Evolutionary conservation across 805 yeast species (phyloP).

Genomic region (Candida broadrunensis): DNA sequence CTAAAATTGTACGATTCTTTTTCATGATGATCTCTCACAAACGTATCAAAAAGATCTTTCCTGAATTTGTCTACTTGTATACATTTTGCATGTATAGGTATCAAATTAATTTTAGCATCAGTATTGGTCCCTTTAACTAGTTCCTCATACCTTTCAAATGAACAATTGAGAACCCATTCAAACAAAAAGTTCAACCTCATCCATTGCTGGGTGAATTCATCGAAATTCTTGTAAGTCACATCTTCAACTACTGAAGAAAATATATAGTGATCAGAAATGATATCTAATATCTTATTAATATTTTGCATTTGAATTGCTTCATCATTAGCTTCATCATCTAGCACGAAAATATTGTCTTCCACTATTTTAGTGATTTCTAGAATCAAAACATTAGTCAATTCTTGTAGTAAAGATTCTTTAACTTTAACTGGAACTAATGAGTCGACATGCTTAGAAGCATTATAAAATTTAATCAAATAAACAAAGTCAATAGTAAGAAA

Average conservation of each 20-base stretch:
- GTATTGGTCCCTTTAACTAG: slow-evolving; percentile 2
- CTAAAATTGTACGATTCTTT: slow-evolving; percentile 3
- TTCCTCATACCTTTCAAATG: slow-evolving; percentile 1
- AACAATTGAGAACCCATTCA: slow-evolving; percentile 18
- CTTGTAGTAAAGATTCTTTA: background rate
- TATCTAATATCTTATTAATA: background rate
- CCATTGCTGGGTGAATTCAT: slow-evolving; percentile 23
- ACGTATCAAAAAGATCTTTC: background rate
- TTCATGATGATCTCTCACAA: background rate
- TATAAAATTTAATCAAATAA: background rate
- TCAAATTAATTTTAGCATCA: background rate
- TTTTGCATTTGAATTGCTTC: background rate
- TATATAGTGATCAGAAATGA: background rate
- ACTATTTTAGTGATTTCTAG: background rate
- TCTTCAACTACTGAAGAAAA: slow-evolving; percentile 13
- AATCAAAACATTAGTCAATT: background rate
- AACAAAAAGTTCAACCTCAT: slow-evolving; percentile 17
- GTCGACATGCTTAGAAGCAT: background rate
- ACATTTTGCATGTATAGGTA: background rate
- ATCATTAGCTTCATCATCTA: slow-evolving; percentile 2
- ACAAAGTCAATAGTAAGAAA: background rate
- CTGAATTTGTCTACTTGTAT: slow-evolving; percentile 2
- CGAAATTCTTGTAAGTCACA: slow-evolving; percentile 14
- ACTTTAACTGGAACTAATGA: background rate
- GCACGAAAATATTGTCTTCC: background rate